A percentile compares a stretch with the other conserved stretches of the same genome.
Conservation (phyloP, 495 filamentous ascomycete species). For the Pseudoneurospora amorphoporcata region DNA sequence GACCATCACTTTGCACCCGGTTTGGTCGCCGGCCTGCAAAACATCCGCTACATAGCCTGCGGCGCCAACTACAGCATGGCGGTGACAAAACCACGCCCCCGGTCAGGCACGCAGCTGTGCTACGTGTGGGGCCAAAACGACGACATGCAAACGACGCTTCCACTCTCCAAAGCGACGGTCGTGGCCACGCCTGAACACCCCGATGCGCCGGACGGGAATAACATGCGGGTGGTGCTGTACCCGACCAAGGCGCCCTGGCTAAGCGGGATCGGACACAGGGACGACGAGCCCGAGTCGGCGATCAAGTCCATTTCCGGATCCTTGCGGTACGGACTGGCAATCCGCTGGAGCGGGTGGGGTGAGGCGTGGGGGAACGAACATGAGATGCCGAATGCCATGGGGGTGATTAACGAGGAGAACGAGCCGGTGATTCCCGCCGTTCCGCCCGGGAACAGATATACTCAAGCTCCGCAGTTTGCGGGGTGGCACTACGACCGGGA, state of each 20-base stretch:
- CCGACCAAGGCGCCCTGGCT: slow-evolving; percentile 55
- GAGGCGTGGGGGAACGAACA: neutral
- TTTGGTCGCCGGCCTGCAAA: slow-evolving; percentile 50
- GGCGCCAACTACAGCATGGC: slow-evolving; percentile 65
- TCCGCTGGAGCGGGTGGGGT: neutral
- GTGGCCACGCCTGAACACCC: slow-evolving; percentile 28
- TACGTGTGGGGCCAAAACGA: slow-evolving; percentile 81
- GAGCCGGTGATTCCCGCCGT: neutral
- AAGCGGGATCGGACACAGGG: slow-evolving; percentile 48
- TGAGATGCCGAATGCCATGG: neutral
- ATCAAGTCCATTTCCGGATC: slow-evolving; percentile 12
- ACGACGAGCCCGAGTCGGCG: slow-evolving; percentile 38
- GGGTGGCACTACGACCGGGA: neutral
- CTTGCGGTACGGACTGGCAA: neutral
- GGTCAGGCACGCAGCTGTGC: slow-evolving; percentile 49
- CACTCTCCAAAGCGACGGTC: slow-evolving; percentile 48
- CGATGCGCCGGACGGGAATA: neutral
- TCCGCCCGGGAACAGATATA: neutral
- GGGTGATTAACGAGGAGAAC: neutral
- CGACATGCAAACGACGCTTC: slow-evolving; percentile 60
- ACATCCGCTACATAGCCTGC: slow-evolving; percentile 41
- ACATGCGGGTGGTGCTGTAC: slow-evolving; percentile 10
- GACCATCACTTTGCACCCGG: slow-evolving; percentile 12
- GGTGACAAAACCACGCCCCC: slow-evolving; percentile 26
- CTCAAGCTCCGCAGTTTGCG: neutral